These are phyloP conservation scores for Alternaria infectoria DNA, from an alignment of 2,329 filamentous ascomycete species.

Conservation along the genomic window DNA sequence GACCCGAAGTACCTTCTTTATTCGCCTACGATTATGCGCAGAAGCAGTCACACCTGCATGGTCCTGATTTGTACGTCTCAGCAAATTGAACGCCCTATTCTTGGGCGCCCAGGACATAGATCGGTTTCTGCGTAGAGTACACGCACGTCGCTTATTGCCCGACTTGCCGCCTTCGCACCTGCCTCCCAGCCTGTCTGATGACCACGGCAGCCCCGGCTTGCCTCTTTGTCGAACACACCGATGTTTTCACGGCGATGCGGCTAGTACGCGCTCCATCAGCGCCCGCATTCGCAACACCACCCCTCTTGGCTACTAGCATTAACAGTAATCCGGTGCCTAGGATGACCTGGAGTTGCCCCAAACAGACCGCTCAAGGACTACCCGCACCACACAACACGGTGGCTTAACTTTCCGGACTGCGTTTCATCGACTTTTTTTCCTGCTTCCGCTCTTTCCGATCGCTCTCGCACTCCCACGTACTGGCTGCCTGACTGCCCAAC, in stretches of 20 bases:
- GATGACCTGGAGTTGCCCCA: conserved; percentile 19
- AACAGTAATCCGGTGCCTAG: conserved; percentile 17
- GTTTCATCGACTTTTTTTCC: conserved; percentile 23
- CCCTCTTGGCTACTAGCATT: conserved; percentile 19
- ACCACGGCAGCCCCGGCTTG: conserved; percentile 14
- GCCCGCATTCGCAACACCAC: conserved; percentile 18
- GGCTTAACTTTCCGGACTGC: conserved; percentile 12
- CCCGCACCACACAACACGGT: conserved; percentile 23
- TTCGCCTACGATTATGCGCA: conserved; percentile 19
- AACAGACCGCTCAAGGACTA: conserved; percentile 22
- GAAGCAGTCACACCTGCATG: conserved; percentile 26
- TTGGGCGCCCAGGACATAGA: conserved; percentile 24
- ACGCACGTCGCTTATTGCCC: conserved; percentile 22
- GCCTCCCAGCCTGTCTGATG: conserved; percentile 20
- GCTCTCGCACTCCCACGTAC: conserved; percentile 10
- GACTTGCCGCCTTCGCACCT: conserved; percentile 25
- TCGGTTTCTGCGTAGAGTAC: conserved; percentile 23
- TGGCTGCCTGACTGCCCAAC: conserved; percentile 19
- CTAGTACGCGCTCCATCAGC: conserved; percentile 19
- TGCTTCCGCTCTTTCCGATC: conserved; percentile 26
- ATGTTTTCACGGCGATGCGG: conserved; percentile 13
- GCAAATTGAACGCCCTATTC: conserved; percentile 29
- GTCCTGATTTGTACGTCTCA: conserved; percentile 12
- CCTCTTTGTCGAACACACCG: conserved; percentile 10
- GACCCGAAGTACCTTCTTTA: conserved; percentile 15